Evolutionary conservation across 306 rosid genomes (phyloP), one percentile per base, ranked within the genome.

Genomic region (Malus sieversii): DNA sequence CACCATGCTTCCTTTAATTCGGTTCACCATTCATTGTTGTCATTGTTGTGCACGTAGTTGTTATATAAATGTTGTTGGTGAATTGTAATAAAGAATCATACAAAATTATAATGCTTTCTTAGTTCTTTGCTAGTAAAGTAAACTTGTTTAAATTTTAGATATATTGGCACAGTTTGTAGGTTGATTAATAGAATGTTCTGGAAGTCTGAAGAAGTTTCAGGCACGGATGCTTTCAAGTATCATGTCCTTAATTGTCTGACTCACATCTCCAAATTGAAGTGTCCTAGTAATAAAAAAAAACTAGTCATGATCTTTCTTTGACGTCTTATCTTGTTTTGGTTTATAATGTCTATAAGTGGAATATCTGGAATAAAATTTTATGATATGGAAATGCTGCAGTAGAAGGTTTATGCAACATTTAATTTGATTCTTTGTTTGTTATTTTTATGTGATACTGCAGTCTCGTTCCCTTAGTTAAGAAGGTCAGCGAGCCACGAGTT

Each of bases 381-480:
- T 20, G 51, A 66, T 35, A 20, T 9, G 1, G 51, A 63, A 48
- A 48, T 15, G 42, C 23, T 7, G 11, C 4, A 29, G 68, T 16
- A 48, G 42, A 46, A 61, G 3, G 23, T 65, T 33, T 16, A 23
- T 64, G 16, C 35, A 68, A 23, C 38, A 23, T 40, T 35, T 29
- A 19, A 33, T 79, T 3, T 42, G 32, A 70, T 61, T 35, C 53
- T 67, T 66, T 23, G 42, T 51, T 22, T 73, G 45, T 66, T 76
- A 18, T 72, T 38, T 51, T 44, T 30, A 15, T 67, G 68, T 79
- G 19, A 38, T 55, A 15, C 82, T 78, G 81, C 85, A 95, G 99
- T 82, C 98, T 96, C 80, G 96, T 98, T 82, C 99, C 97, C 20
- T 77, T 96, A 72, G 99, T 90, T 81, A 96, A 88, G 88, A 96